Percentiles rank a stretch among this genome's conserved stretches.
Conservation (phyloP, 2,329 filamentous ascomycete genomes). For the Venturia pyrina region DNA sequence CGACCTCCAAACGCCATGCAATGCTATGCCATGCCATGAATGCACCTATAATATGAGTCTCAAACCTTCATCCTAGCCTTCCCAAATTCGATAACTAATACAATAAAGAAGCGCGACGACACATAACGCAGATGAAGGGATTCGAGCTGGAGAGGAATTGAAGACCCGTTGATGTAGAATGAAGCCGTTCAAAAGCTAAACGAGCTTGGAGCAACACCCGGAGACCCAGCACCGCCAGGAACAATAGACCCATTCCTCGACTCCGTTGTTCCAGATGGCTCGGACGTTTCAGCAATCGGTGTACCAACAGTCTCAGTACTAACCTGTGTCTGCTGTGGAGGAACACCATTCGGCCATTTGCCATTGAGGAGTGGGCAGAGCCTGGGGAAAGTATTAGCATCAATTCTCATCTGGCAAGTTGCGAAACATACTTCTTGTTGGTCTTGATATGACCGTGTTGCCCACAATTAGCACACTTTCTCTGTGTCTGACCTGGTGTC, state of each 20-base stretch:
- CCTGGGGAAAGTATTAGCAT: conserved; percentile 35
- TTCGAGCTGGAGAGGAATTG: no score
- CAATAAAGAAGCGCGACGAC: no score
- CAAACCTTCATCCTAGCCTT: no score
- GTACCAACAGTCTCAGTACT: neutral
- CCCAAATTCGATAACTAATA: no score
- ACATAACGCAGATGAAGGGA: no score
- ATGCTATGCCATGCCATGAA: no score
- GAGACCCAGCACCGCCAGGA: neutral
- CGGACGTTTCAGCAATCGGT: neutral
- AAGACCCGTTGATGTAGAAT: neutral
- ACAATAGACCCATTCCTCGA: neutral
- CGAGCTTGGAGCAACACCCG: neutral
- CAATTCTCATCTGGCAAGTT: conserved; percentile 7
- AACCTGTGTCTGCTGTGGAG: neutral
- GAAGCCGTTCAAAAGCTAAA: neutral
- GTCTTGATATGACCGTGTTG: conserved; percentile 97
- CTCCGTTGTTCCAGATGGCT: neutral
- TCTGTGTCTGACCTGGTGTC: conserved; percentile 35
- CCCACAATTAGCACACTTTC: conserved; percentile 97
- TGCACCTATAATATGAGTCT: no score
- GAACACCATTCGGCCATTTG: conserved; percentile 8
- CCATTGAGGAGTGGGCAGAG: conserved; percentile 80
- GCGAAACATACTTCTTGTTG: conserved; percentile 75
- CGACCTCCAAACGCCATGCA: no score